Conservation (phyloP, 1,284 basidiomycete species). For the Ceratobasidium theobromae region DNA sequence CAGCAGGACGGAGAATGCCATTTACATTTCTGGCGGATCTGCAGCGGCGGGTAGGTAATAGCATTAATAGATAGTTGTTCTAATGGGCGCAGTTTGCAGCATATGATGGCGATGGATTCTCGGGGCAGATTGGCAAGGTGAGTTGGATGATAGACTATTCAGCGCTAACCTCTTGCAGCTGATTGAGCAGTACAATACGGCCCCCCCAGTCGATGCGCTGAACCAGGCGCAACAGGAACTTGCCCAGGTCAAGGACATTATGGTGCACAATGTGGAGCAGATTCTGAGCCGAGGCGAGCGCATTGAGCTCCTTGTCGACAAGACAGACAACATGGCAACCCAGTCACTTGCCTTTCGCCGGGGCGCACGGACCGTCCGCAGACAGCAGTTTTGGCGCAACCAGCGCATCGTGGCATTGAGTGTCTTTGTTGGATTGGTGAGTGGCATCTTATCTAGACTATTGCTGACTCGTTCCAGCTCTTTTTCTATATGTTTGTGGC, state of each 20-base stretch:
- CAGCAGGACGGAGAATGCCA: slow-evolving; percentile 86
- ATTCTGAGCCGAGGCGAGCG: slow-evolving; percentile 93
- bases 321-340: slow-evolving; percentile 93
- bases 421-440: slow-evolving; percentile 72
- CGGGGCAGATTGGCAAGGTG: slow-evolving; percentile 46
- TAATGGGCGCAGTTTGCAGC: too few relatives aligned
- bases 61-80: background rate
- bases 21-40: slow-evolving; percentile 91
- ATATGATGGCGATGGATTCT: too few relatives aligned
- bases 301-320: slow-evolving; percentile 94
- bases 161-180: too few relatives aligned
- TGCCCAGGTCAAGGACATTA: slow-evolving; percentile 93
- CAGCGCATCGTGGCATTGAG: slow-evolving; percentile 72
- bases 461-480: slow-evolving; percentile 55
- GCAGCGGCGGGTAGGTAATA: slow-evolving; percentile 60
- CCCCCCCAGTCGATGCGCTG: slow-evolving; percentile 90
- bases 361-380: slow-evolving; percentile 80
- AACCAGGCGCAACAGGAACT: slow-evolving; percentile 88
- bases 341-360: slow-evolving; percentile 96
- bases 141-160: too few relatives aligned
- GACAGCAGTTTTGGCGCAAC: slow-evolving; percentile 98
- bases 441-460: slow-evolving; percentile 42
- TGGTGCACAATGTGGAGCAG: slow-evolving; percentile 96
- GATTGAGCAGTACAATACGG: slow-evolving; percentile 84
- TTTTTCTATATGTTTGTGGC: slow-evolving; percentile 79